phyloP scores from a whole-genome alignment of 495 filamentous ascomycete genomes.

The Podospora conica region DNA sequence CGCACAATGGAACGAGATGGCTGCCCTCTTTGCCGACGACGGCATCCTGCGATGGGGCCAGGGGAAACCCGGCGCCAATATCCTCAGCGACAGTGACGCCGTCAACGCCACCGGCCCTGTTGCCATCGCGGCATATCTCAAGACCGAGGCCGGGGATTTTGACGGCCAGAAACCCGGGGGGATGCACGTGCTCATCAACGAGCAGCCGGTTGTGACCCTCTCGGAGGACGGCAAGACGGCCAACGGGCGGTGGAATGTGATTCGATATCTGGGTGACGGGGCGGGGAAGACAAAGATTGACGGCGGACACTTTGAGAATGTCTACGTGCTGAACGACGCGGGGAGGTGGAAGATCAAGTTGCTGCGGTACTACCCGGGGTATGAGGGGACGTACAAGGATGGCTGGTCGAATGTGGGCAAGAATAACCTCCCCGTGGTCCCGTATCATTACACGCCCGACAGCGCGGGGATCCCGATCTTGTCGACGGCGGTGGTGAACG shows the following conservation, averaged over 20 bases:
- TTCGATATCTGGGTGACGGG: constrained; percentile 13
- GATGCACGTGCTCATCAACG: constrained; percentile 12
- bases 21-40: constrained; percentile 14
- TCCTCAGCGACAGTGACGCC: constrained; percentile 2
- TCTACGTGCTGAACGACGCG: background rate
- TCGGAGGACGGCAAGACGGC: constrained; percentile 11
- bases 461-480: constrained; percentile 12
- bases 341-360: constrained; percentile 14
- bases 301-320: constrained; percentile 20
- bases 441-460: constrained; percentile 17
- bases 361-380: constrained; percentile 16
- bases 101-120: background rate
- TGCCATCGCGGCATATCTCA: constrained; percentile 17
- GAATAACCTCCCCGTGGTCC: constrained; percentile 8
- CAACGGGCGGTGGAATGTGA: constrained; percentile 11
- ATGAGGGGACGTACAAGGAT: constrained; percentile 10
- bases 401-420: constrained; percentile 15
- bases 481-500: background rate
- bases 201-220: constrained; percentile 13
- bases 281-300: constrained; percentile 10
- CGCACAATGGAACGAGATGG: constrained; percentile 13
- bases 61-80: constrained; percentile 1
- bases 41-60: constrained; percentile 15
- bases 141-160: constrained; percentile 9
- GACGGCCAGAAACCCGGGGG: constrained; percentile 15